Conservation (phyloP, 2,329 filamentous ascomycete species). For the Curvularia spicifera region DNA sequence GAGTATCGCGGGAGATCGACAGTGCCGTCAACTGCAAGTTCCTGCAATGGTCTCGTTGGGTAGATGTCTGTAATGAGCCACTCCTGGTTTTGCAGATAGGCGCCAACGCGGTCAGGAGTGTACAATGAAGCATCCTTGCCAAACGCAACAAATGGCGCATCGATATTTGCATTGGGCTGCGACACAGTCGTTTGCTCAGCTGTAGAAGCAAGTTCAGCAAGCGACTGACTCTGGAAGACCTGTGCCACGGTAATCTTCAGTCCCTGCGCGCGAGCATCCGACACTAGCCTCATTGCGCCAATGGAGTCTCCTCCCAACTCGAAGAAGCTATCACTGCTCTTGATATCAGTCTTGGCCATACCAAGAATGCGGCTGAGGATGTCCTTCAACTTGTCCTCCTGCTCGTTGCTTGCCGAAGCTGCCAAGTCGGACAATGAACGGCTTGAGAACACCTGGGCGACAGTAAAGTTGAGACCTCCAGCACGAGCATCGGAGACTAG, state of each 20-base stretch:
- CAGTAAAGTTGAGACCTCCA: constrained; percentile 48
- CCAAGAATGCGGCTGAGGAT: constrained; percentile 40
- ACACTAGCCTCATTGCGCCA: constrained; percentile 54
- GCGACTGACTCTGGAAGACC: constrained; percentile 53
- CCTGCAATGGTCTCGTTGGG: constrained; percentile 65
- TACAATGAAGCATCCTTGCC: constrained; percentile 54
- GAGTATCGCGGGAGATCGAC: constrained; percentile 66
- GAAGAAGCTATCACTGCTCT: constrained; percentile 53
- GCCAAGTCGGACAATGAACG: constrained; percentile 61
- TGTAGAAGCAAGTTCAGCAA: constrained; percentile 42
- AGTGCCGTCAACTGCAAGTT: constrained; percentile 65
- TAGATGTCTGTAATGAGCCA: constrained; percentile 64
- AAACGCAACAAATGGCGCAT: constrained; percentile 61
- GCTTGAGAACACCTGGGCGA: constrained; percentile 53
- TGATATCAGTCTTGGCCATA: constrained; percentile 46
- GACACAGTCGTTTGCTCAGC: constrained; percentile 40
- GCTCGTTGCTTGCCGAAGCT: constrained; percentile 49
- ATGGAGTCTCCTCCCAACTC: constrained; percentile 57
- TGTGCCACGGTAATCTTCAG: constrained; percentile 52
- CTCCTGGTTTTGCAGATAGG: constrained; percentile 58
- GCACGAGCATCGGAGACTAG: constrained; percentile 50
- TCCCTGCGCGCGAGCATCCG: constrained; percentile 47
- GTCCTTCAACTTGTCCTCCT: constrained; percentile 39
- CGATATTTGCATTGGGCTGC: constrained; percentile 28
- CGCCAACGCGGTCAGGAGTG: constrained; percentile 57